These are phyloP conservation scores for Erigeron philadelphicus DNA, from an alignment of 140 eudicot genomes.

Conservation along the genomic window DNA sequence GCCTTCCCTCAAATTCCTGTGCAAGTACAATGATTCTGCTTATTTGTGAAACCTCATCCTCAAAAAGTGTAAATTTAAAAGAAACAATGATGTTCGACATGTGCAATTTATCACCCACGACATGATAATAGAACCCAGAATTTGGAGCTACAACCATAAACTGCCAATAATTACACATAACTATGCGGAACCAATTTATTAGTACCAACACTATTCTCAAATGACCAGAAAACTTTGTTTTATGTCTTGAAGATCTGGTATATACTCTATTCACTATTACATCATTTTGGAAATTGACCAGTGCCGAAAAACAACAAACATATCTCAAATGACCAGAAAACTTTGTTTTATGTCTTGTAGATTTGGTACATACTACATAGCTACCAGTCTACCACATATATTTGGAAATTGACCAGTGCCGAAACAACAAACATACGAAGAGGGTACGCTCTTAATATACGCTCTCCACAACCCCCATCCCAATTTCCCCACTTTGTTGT, in stretches of 20 bases:
- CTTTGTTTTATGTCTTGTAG: no score
- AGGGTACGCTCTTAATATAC: no score
- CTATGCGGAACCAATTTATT: not conserved
- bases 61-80: not conserved
- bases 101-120: not conserved
- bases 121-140: not conserved
- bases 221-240: no score
- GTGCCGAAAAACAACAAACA: no score
- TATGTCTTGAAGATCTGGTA: no score
- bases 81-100: not conserved
- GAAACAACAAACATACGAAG: no score
- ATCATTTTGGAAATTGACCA: not conserved
- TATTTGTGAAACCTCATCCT: not conserved
- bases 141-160: not conserved
- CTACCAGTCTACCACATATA: no score
- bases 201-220: no score
- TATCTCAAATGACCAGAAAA: no score
- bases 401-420: no score
- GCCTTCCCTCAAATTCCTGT: slow-evolving; percentile 18
- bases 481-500: not conserved
- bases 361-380: no score
- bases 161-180: slow-evolving; percentile 2
- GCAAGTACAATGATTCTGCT: slow-evolving; percentile 1
- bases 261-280: not conserved
- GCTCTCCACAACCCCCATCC: no score